A percentile compares a stretch with the other conserved stretches of the same genome.
These are phyloP conservation scores for Neodidymelliopsis sp. DNA, from an alignment of 2,329 filamentous ascomycete species.

Conservation along the genomic window DNA sequence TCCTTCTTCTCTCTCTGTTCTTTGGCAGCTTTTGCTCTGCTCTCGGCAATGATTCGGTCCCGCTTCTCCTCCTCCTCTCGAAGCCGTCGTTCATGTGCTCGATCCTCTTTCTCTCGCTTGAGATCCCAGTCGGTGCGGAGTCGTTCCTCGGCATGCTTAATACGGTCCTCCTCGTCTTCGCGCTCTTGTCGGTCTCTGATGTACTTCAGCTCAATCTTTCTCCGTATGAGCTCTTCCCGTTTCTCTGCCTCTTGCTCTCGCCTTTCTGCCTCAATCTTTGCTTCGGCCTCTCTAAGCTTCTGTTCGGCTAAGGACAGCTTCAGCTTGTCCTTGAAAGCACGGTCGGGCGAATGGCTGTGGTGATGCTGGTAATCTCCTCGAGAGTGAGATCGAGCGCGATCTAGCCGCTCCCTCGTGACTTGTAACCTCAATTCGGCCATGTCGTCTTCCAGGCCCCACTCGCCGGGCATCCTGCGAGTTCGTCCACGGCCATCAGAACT, in stretches of 20 bases:
- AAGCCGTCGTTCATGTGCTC: slow-evolving; percentile 45
- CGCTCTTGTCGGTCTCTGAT: slow-evolving; percentile 46
- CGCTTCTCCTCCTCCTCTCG: slow-evolving; percentile 51
- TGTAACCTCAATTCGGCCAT: slow-evolving; percentile 41
- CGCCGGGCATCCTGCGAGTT: slow-evolving; percentile 40
- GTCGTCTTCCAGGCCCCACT: slow-evolving; percentile 47
- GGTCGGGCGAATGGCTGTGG: slow-evolving; percentile 28
- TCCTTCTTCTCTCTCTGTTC: slow-evolving; percentile 47
- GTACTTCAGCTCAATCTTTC: slow-evolving; percentile 46
- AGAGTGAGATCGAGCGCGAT: slow-evolving; percentile 30
- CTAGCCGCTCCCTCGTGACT: slow-evolving; percentile 27
- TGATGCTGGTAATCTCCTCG: slow-evolving; percentile 35
- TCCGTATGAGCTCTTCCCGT: slow-evolving; percentile 48
- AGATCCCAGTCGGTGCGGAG: slow-evolving; percentile 21
- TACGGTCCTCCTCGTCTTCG: slow-evolving; percentile 30
- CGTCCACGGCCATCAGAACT: slow-evolving; percentile 44
- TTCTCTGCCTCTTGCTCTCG: slow-evolving; percentile 43
- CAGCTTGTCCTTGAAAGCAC: slow-evolving; percentile 37
- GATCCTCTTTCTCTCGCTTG: slow-evolving; percentile 43
- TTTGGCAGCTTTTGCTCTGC: slow-evolving; percentile 51
- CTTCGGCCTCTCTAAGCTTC: slow-evolving; percentile 46
- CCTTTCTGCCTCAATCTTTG: slow-evolving; percentile 41
- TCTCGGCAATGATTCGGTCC: slow-evolving; percentile 47
- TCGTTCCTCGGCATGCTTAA: slow-evolving; percentile 11
- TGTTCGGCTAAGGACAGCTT: slow-evolving; percentile 46